Evolutionary conservation across 371 early-diverging fungal species (phyloP), one percentile per base, ranked within the genome.

Genomic region (Mucor saturninus): DNA sequence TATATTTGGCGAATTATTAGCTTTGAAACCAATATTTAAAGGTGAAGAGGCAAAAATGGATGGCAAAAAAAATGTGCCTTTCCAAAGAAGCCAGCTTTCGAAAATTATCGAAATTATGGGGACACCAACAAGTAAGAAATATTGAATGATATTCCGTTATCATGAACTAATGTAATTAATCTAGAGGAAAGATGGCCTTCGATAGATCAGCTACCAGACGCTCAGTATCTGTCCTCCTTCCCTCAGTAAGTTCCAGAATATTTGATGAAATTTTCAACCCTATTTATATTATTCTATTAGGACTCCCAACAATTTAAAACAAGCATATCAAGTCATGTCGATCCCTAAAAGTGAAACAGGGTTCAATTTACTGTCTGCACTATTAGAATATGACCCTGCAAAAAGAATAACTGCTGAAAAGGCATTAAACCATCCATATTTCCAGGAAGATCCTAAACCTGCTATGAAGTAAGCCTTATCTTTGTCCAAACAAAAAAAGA

Each of bases 31-130:
- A 6, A 88, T 98, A 26, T 98, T 98, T 72, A 94, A 94, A 69
- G 98, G 97, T 40, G 96, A 96, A 63, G 97, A 96, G 71, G 92
- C 88, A 30, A 95, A 95, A 65, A 94, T 95, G 83, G 95, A 95
- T 68, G 85, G 78, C 59, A 91, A 90, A 65, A 95, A 94, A 75
- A 86, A 79, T 43, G 90, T 96, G 0, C 96, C 95, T 1, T 96
- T 95, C 72, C 97, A 96, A 73, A 83, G 89, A 68, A 89, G 91
- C 67, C 96, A 98, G 65, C 71, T 97, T 26, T 83, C 81, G 49
- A 93, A 92, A 73, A 98, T 98, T 49, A 87, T 95, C 69, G 95
- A 95, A 68, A 84, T 95, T 10, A 83, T 97, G 21, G 97, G 97
- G 5, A 84, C 86, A 10, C 97, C 97, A 0, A 91, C 91, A 56